These are phyloP conservation scores for Pseudozyma hubeiensis DNA, from an alignment of 1,284 basidiomycete species.

Conservation along the genomic window DNA sequence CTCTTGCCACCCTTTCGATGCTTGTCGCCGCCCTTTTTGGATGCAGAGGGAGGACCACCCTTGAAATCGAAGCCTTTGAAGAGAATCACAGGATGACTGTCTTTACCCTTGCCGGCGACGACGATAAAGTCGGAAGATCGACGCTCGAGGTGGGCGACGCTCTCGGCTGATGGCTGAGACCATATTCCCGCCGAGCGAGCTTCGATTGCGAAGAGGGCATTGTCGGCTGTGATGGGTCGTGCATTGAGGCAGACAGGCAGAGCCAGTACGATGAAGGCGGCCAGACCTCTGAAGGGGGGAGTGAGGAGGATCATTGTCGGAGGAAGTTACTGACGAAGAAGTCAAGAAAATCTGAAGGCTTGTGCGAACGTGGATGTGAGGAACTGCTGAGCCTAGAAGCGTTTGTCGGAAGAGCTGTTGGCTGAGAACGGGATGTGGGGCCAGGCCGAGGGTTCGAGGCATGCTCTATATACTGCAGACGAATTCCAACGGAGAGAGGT, in stretches of 20 bases:
- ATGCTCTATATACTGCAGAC: too few species aligned
- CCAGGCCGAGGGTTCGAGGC: too few species aligned
- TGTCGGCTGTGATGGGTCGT: conserved; percentile 11
- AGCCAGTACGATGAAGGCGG: conserved; percentile 17
- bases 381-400: too few species aligned
- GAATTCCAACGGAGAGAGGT: too few species aligned
- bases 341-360: too few species aligned
- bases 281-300: conserved; percentile 15
- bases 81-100: neutral
- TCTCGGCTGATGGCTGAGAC: neutral
- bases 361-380: too few species aligned
- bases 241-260: conserved; percentile 23
- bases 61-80: conserved; percentile 22
- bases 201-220: conserved; percentile 1
- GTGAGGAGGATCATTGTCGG: conserved; percentile 20
- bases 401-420: too few species aligned
- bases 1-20: conserved; percentile 2
- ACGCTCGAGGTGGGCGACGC: conserved; percentile 13
- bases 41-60: conserved; percentile 15
- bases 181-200: conserved; percentile 1
- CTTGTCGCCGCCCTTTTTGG: conserved; percentile 10
- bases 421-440: too few species aligned
- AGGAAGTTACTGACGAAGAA: too few species aligned
- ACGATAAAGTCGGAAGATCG: conserved; percentile 25
- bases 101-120: conserved; percentile 14